Percentiles rank a stretch among this genome's conserved stretches.
These are phyloP conservation scores for Lagenidium giganteum DNA, from an alignment of 352 stramenopile genomes.

Conservation along the genomic window DNA sequence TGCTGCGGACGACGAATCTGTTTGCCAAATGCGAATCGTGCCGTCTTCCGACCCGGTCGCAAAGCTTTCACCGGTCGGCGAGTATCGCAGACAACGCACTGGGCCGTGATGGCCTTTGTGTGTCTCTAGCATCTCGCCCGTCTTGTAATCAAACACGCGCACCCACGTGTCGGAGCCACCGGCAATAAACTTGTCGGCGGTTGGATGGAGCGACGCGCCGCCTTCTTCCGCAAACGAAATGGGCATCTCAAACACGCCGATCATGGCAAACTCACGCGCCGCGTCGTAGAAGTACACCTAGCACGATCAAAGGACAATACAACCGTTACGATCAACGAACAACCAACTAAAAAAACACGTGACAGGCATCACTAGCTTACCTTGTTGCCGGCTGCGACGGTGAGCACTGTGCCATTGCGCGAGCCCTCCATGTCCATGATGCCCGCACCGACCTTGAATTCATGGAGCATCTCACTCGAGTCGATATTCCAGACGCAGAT, in stretches of 20 bases:
- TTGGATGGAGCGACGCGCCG: slow-evolving; percentile 84
- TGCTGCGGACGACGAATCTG: slow-evolving; percentile 55
- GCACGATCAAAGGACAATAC: background rate
- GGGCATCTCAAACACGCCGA: slow-evolving; percentile 77
- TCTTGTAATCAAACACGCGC: slow-evolving; percentile 93
- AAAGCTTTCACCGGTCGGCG: slow-evolving; percentile 90
- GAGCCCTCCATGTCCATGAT: slow-evolving; percentile 86
- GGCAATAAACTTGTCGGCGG: slow-evolving; percentile 84
- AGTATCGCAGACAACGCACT: slow-evolving; percentile 95
- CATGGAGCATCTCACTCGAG: slow-evolving; percentile 23
- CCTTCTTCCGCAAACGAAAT: slow-evolving; percentile 91
- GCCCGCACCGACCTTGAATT: slow-evolving; percentile 64
- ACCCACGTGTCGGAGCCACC: slow-evolving; percentile 96
- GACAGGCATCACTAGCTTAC: slow-evolving; percentile 16
- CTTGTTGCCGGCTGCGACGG: slow-evolving; percentile 89
- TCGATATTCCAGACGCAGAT: slow-evolving; percentile 72
- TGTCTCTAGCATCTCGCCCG: slow-evolving; percentile 90
- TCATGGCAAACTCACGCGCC: slow-evolving; percentile 41
- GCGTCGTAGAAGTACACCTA: slow-evolving; percentile 94
- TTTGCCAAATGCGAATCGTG: slow-evolving; percentile 97
- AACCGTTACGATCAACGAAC: background rate
- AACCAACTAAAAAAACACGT: too few species aligned
- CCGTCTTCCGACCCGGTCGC: slow-evolving; percentile 97
- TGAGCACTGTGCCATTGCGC: slow-evolving; percentile 68
- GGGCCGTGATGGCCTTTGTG: slow-evolving; percentile 98